These are phyloP conservation scores for Periconia sp. DNA, from an alignment of 2,329 filamentous ascomycete species.

Conservation along the genomic window DNA sequence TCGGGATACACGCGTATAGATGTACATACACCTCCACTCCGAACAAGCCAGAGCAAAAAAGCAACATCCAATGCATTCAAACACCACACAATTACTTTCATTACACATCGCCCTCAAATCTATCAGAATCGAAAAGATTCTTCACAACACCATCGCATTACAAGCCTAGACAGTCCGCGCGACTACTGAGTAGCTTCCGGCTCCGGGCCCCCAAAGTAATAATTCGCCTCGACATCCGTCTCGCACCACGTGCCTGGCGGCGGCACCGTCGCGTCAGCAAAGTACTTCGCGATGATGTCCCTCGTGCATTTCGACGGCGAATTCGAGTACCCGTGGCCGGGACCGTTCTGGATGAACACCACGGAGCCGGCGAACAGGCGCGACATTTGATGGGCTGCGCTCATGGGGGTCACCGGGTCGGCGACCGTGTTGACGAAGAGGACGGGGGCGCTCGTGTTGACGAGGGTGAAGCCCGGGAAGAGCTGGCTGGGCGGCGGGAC, in stretches of 20 bases:
- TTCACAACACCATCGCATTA: no score
- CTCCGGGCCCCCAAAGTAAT: no score
- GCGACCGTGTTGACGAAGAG: conserved; percentile 2
- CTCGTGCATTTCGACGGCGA: background rate
- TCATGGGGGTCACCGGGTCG: conserved; percentile 6
- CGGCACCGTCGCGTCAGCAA: background rate
- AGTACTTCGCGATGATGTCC: background rate
- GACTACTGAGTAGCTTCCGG: no score
- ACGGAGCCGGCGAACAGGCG: conserved; percentile 6
- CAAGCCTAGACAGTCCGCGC: no score
- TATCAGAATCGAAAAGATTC: no score
- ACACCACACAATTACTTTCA: no score
- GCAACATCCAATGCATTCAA: no score
- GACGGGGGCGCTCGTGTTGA: conserved; percentile 1
- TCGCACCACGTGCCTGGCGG: background rate
- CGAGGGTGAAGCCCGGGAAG: conserved; percentile 11
- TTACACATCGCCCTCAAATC: no score
- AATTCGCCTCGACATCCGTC: background rate
- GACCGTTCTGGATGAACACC: conserved; percentile 1
- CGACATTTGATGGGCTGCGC: conserved; percentile 4
- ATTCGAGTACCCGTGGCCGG: conserved; percentile 2
- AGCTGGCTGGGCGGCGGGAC: conserved; percentile 15
- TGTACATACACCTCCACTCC: no score
- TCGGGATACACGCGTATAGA: no score
- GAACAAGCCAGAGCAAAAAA: no score